Base-by-base conservation (phyloP, 2,329 filamentous ascomycete genomes). In the Penicillium glabrum region DNA sequence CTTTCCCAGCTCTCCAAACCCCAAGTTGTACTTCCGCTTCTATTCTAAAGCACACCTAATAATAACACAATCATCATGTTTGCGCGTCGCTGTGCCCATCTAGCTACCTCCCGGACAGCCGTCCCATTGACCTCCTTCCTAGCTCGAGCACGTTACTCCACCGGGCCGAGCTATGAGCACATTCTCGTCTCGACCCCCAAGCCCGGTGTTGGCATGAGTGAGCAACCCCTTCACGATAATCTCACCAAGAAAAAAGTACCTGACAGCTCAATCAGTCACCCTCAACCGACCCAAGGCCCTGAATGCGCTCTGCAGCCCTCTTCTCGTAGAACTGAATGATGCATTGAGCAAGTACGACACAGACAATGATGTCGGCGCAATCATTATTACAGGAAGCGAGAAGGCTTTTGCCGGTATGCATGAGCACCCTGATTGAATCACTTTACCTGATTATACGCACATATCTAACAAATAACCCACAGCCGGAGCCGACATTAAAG, bases 401-500 rank as follows among this genome's bases (percentile, higher is more conserved):
- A 91, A 89, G 76, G 93, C 93, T 43, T 99, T 97, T 72, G 93
- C 93, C 29, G 75, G 80, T 82, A 72, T 31, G 58, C 13, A 24
- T 19, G 3, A 10, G 0, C n/a, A 4, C n/a, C 16, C n/a, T 39
- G 8, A 19, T 19, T 19, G 7, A 39, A 39, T 19, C 8, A 3
- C 5, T 13, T 13, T 5, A 31, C 29, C 13, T 13, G 10, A 31
- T 31, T 5, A 39, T 39, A 19, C 35, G 23, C 46, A 16, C 26
- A 23, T 10, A 33, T 35, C 53, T 54, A 57, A 58, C 39, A 44
- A 8, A 29, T 37, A 11, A 11, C 27, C 27, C 10, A 29, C 21
- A 73, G 93, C 95, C 45, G 95, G 95, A 51, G 95, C 95, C 59
- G 95, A 99, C 77, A 99, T 99, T 81, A 98, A 98, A 78, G 95